These are phyloP conservation scores for Melampsora americana DNA, from an alignment of 1,284 basidiomycete genomes.

Conservation along the genomic window DNA sequence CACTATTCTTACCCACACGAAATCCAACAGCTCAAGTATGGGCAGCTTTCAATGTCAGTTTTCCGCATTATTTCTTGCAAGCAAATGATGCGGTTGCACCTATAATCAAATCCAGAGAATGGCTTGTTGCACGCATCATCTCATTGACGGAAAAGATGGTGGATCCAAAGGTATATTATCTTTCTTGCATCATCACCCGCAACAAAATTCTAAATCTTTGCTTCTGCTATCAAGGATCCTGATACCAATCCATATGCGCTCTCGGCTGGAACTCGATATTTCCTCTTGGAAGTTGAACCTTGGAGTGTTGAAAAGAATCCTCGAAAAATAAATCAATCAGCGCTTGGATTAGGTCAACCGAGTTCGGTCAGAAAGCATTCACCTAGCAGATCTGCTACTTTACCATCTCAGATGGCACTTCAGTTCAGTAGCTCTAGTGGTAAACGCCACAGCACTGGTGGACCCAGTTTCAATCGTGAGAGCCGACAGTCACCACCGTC, in stretches of 20 bases:
- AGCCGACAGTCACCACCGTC: background rate
- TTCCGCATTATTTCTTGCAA: slow-evolving; percentile 93
- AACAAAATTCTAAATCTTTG: too few species aligned
- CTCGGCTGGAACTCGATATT: slow-evolving; percentile 36
- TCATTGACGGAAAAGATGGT: slow-evolving; percentile 54
- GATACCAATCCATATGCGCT: slow-evolving; percentile 38
- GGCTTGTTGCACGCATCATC: slow-evolving; percentile 56
- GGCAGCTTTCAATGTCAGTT: slow-evolving; percentile 97
- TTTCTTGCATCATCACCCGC: background rate
- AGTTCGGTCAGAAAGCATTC: slow-evolving; percentile 14
- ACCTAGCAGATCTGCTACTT: slow-evolving; percentile 25
- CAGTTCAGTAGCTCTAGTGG: background rate
- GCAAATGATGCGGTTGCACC: slow-evolving; percentile 78
- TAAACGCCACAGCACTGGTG: slow-evolving; percentile 14
- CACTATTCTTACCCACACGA: slow-evolving; percentile 88
- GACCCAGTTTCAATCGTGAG: background rate
- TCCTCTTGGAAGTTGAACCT: slow-evolving; percentile 38
- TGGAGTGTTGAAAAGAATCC: slow-evolving; percentile 39
- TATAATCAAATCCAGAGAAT: slow-evolving; percentile 58
- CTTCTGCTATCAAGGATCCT: slow-evolving; percentile 8
- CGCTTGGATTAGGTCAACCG: slow-evolving; percentile 18
- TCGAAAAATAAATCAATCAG: slow-evolving; percentile 21
- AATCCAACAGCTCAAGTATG: slow-evolving; percentile 87
- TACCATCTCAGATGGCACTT: slow-evolving; percentile 18
- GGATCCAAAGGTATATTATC: slow-evolving; percentile 45